phyloP scores from a whole-genome alignment of 202 grass and related monocot species.

The Setaria italica region DNA sequence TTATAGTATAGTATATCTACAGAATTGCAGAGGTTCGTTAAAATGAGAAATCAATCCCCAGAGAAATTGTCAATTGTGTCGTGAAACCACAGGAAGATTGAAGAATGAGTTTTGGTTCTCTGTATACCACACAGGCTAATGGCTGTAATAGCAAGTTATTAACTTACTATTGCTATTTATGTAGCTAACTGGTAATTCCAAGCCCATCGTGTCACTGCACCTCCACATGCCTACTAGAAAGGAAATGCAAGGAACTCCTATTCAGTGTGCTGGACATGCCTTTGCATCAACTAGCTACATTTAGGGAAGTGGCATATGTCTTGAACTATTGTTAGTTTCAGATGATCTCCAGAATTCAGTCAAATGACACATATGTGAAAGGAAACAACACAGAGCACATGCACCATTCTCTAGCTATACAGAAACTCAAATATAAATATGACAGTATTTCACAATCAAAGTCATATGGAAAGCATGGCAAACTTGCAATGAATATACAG shows the following conservation, averaged over 20 bases:
- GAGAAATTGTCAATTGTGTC: not conserved
- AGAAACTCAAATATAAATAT: not conserved
- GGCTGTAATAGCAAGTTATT: constrained; percentile 13
- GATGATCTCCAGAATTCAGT: not conserved
- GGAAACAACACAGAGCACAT: not conserved
- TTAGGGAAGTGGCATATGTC: not conserved
- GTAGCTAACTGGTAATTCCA: not conserved
- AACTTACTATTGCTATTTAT: not conserved
- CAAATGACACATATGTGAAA: not conserved
- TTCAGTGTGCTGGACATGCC: not conserved
- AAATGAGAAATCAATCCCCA: constrained; percentile 23
- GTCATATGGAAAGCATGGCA: constrained; percentile 13
- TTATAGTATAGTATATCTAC: not conserved
- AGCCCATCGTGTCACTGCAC: not conserved
- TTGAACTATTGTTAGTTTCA: not conserved
- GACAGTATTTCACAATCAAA: constrained; percentile 16
- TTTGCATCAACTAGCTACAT: constrained; percentile 24
- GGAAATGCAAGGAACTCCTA: not conserved
- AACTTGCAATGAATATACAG: constrained; percentile 2
- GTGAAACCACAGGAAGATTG: not conserved
- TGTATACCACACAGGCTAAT: not conserved
- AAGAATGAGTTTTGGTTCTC: not conserved
- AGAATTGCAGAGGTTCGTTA: constrained; percentile 1
- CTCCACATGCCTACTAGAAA: not conserved
- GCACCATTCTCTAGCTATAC: not conserved